Percentiles rank a stretch among this genome's conserved stretches.
Conservation (phyloP, 2,329 filamentous ascomycete genomes). For the Aspergillus arachidicola region DNA sequence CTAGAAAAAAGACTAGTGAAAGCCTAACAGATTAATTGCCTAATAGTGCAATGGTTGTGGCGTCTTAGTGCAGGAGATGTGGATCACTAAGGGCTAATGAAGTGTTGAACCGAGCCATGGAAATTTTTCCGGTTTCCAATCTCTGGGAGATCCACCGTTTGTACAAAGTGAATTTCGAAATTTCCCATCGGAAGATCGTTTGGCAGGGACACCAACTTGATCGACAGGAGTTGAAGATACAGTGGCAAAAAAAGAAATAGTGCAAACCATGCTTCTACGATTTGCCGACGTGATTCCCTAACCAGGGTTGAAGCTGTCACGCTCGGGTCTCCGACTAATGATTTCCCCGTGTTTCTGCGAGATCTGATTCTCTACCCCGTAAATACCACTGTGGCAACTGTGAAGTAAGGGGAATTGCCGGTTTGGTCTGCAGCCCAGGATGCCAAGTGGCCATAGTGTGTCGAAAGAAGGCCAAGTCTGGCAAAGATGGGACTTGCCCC, state of each 20-base stretch:
- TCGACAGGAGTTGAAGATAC: not conserved
- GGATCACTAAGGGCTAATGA: not conserved
- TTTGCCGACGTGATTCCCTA: not conserved
- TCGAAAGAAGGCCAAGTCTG: not conserved
- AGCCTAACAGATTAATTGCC: not conserved
- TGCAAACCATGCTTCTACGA: not conserved
- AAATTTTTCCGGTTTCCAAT: not conserved
- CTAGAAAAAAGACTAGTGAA: not conserved
- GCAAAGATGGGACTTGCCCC: not conserved
- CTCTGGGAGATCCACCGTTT: too few relatives aligned
- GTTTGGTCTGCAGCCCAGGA: not conserved
- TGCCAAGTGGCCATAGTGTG: not conserved
- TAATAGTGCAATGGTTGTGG: not conserved
- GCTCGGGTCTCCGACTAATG: not conserved
- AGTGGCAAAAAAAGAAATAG: not conserved
- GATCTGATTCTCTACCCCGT: too few relatives aligned
- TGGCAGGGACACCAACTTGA: not conserved
- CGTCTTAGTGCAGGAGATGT: not conserved
- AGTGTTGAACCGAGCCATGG: not conserved
- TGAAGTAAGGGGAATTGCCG: not conserved
- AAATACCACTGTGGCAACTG: not conserved
- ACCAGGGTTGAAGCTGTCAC: not conserved
- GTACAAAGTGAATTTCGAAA: too few relatives aligned
- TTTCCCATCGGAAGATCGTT: too few relatives aligned
- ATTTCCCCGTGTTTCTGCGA: too few relatives aligned